Percentiles rank a stretch among this genome's conserved stretches.
Evolutionary conservation across 1,139 yeast genomes (phyloP).

Genomic region (Pichia sp.): DNA sequence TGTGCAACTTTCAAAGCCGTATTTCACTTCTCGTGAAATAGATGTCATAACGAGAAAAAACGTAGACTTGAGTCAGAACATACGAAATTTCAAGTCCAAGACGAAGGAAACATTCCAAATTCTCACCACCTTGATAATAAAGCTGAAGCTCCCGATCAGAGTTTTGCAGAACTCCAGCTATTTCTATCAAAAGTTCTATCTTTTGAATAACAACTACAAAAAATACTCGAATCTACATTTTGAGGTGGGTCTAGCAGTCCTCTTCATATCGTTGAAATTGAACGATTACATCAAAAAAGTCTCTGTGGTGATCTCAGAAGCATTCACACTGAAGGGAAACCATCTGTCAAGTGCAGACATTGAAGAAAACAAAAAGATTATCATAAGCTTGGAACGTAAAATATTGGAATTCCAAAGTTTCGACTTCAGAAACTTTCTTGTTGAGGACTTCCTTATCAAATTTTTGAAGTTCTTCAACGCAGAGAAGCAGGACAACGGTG

Average conservation of each 20-base stretch:
- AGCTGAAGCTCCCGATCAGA: slow-evolving; percentile 60
- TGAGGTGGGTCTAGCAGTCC: slow-evolving; percentile 65
- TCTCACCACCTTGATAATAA: slow-evolving; percentile 48
- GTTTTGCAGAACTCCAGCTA: slow-evolving; percentile 66
- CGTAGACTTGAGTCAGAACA: slow-evolving; percentile 36
- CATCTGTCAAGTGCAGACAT: slow-evolving; percentile 32
- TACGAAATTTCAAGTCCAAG: slow-evolving; percentile 43
- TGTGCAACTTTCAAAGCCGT: slow-evolving; percentile 61
- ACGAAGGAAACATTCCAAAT: slow-evolving; percentile 51
- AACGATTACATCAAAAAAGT: slow-evolving; percentile 87
- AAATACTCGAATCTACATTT: slow-evolving; percentile 33
- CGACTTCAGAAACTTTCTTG: slow-evolving; percentile 58
- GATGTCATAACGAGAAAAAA: slow-evolving; percentile 49
- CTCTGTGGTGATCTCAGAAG: slow-evolving; percentile 49
- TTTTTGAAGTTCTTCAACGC: slow-evolving; percentile 50
- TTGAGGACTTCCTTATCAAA: slow-evolving; percentile 73
- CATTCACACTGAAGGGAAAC: slow-evolving; percentile 32
- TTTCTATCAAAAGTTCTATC: slow-evolving; percentile 66
- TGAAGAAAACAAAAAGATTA: slow-evolving; percentile 46
- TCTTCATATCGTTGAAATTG: slow-evolving; percentile 77
- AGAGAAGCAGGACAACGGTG: not conserved
- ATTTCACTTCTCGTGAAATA: slow-evolving; percentile 54
- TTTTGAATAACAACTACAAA: slow-evolving; percentile 56
- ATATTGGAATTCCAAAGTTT: slow-evolving; percentile 38
- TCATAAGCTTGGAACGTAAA: slow-evolving; percentile 61